Base-by-base conservation (phyloP, 331 rosid genomes). In the Malus hybrid region DNA sequence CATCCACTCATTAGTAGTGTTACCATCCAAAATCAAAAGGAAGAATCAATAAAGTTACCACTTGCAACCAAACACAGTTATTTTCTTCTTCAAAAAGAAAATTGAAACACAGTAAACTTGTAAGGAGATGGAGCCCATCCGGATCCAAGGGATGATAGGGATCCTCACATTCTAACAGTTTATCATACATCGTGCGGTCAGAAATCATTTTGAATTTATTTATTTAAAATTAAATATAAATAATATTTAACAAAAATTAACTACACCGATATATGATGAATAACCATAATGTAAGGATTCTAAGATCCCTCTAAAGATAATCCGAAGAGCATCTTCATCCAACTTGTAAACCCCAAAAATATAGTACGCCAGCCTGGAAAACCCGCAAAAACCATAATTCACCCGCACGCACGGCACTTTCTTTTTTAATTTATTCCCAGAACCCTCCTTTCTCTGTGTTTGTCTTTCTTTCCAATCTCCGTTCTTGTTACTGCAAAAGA, bases 401-500 rank as follows among this genome's bases (percentile, higher is more conserved):
- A 76, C 70, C 84, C 84, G 80, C 84, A 81, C 84, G 84, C 78
- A 70, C 77, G 81, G 78, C 65, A 28, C 28, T 52, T 67, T 42
- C 48, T 42, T 22, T 31, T 44, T 73, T 42, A 28, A 19, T n/a
- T 48, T 44, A 54, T 33, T 72, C 78, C 28, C 67, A 4, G 5
- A 10, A n/a, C 3, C 77, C 48, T n/a, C 8, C 81, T 64, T n/a
- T 72, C 76, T 65, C 27, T 44, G 29, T 12, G 8, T 33, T 18
- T 62, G 9, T 68, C 68, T 62, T 32, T 36, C 75, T 71, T 72
- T 34, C 61, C 39, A 4, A 57, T 39, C 60, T 74, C 42, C 24
- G 18, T 75, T 70, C 22, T 59, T 59, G 16, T 31, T 39, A 44
- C 59, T 39, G 46, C 66, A 63, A 63, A 60, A 36, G 68, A 34